These are phyloP conservation scores for Brachypodium distachyon DNA, from an alignment of 202 grass and related monocot species.

Conservation along the genomic window DNA sequence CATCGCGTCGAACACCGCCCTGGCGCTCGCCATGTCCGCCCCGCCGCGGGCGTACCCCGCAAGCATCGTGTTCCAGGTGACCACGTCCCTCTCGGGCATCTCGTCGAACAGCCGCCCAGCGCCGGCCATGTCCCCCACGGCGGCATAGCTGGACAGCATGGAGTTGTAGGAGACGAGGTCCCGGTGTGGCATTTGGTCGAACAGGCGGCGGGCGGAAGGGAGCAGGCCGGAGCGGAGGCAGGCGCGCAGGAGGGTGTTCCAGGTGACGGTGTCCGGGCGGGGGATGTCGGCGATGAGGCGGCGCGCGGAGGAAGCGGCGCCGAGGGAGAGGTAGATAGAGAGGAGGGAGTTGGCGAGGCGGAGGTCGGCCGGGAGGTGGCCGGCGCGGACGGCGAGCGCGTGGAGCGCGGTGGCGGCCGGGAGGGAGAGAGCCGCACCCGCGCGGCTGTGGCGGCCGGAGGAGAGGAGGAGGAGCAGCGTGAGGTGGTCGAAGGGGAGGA, in stretches of 20 bases:
- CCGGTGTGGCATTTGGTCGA: conserved; percentile 9
- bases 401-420: conserved; percentile 13
- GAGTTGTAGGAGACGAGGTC: conserved; percentile 38
- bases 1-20: conserved; percentile 16
- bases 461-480: conserved; percentile 33
- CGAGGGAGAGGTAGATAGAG: conserved; percentile 24
- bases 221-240: conserved; percentile 17
- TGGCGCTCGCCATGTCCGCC: conserved; percentile 10
- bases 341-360: conserved; percentile 42
- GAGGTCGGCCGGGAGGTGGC: conserved; percentile 30
- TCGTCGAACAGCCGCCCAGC: conserved; percentile 23
- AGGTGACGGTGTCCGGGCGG: conserved; percentile 31
- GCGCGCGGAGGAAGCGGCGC: neutral
- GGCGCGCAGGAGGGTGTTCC: conserved; percentile 31
- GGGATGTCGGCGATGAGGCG: conserved; percentile 27
- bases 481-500: conserved; percentile 35
- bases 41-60: conserved; percentile 2
- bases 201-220: conserved; percentile 14
- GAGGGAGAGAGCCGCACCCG: conserved; percentile 13
- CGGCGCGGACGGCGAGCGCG: conserved; percentile 16
- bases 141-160: conserved; percentile 21
- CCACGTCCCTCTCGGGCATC: conserved; percentile 11
- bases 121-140: conserved; percentile 3
- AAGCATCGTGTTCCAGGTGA: conserved; percentile 33
- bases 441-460: neutral